These are phyloP conservation scores for Astragalus membranaceus DNA, from an alignment of 306 rosid genomes.

Conservation along the genomic window DNA sequence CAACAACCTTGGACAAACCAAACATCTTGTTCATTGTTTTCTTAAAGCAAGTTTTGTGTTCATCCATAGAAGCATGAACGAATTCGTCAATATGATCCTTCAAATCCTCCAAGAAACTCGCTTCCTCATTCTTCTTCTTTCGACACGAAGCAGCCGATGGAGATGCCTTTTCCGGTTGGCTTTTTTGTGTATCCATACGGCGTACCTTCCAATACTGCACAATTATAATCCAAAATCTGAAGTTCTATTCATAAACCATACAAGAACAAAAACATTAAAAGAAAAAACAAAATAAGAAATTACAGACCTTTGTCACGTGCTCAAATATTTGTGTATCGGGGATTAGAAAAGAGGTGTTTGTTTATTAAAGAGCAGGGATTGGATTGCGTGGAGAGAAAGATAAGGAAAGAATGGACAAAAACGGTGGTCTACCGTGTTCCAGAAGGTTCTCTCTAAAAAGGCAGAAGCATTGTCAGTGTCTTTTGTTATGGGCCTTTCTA, in stretches of 20 bases:
- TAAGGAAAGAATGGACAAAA: too few relatives aligned
- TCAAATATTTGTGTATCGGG: not conserved
- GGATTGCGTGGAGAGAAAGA: not conserved
- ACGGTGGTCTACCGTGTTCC: too few relatives aligned
- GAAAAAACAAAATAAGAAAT: too few relatives aligned
- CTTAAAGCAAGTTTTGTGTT: slow-evolving; percentile 74
- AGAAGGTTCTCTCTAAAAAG: too few relatives aligned
- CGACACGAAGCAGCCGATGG: slow-evolving; percentile 53
- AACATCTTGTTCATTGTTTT: slow-evolving; percentile 81
- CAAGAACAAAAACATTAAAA: too few relatives aligned
- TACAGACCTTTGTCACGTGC: not conserved
- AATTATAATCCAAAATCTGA: too few relatives aligned
- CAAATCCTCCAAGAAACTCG: slow-evolving; percentile 63
- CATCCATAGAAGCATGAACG: slow-evolving; percentile 75
- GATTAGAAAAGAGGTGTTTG: not conserved
- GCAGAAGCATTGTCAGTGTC: too few relatives aligned
- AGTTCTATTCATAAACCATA: too few relatives aligned
- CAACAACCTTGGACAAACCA: slow-evolving; percentile 67
- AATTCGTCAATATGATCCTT: slow-evolving; percentile 88
- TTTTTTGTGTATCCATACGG: slow-evolving; percentile 25
- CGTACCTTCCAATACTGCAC: not conserved
- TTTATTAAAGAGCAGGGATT: not conserved
- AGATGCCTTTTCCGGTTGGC: slow-evolving; percentile 27
- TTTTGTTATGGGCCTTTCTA: too few relatives aligned
- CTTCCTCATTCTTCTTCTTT: slow-evolving; percentile 72